Conservation (phyloP, 2,329 filamentous ascomycete genomes). For the Dactylonectria macrodidyma region DNA sequence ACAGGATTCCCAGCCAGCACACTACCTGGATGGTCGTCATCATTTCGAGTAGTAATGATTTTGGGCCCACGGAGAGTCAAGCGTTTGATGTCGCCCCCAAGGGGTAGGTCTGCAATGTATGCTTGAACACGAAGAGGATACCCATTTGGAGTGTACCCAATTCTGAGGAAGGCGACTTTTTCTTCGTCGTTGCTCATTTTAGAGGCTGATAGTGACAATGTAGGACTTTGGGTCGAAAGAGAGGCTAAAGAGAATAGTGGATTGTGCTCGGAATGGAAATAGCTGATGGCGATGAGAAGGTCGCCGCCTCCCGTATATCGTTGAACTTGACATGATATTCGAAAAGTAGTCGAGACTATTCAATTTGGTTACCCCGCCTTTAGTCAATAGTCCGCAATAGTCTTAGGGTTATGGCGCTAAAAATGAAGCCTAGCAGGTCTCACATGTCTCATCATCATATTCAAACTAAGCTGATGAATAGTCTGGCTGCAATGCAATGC, state of each 20-base stretch:
- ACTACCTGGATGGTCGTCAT: background rate
- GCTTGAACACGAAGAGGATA: conserved; percentile 3
- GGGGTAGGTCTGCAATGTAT: background rate
- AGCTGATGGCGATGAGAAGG: background rate
- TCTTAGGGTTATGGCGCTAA: too few species aligned
- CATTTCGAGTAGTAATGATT: background rate
- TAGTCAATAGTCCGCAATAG: background rate
- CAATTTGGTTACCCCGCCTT: background rate
- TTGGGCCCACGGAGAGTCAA: background rate
- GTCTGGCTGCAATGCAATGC: too few species aligned
- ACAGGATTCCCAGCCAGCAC: background rate
- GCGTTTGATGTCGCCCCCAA: background rate
- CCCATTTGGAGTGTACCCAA: conserved; percentile 3
- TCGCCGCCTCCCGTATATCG: background rate
- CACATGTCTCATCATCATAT: too few species aligned
- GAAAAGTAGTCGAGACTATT: background rate
- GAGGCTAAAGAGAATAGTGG: background rate
- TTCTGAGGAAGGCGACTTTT: conserved; percentile 2
- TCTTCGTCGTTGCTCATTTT: background rate
- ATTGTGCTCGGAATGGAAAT: conserved; percentile 1
- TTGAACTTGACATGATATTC: background rate
- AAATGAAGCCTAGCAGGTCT: too few species aligned
- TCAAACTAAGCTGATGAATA: too few species aligned
- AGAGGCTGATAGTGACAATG: background rate
- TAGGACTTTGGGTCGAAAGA: background rate